A percentile compares a stretch with the other conserved stretches of the same genome.
Evolutionary conservation across 257 asterid genomes (phyloP).

Genomic region (Mentha longifolia): DNA sequence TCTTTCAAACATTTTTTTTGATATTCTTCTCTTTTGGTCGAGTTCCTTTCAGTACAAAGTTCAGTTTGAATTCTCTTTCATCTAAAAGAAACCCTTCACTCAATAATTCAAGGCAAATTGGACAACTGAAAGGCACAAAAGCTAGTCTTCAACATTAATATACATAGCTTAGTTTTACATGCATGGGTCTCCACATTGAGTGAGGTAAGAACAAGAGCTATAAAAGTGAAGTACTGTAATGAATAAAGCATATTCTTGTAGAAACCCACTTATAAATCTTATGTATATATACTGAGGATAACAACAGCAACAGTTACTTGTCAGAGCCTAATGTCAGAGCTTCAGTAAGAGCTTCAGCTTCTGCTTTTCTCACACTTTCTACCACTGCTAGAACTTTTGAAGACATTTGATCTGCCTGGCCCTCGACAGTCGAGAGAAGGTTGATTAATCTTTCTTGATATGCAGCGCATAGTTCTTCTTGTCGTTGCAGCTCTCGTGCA

Average conservation of each 20-base stretch:
- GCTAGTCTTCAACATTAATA: no score
- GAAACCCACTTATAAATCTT: constrained; percentile 14
- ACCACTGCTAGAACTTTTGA: constrained; percentile 53
- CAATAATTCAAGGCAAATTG: no score
- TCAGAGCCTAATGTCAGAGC: constrained; percentile 15
- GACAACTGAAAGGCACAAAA: no score
- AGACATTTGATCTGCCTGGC: constrained; percentile 52
- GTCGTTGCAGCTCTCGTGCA: constrained; percentile 56
- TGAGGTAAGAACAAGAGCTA: neutral
- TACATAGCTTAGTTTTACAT: no score
- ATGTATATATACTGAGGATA: neutral
- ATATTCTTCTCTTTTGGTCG: no score
- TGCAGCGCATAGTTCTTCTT: constrained; percentile 56
- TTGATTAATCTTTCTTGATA: constrained; percentile 45
- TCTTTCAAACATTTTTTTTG: no score
- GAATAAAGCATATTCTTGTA: constrained; percentile 1
- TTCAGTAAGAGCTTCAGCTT: constrained; percentile 52
- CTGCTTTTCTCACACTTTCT: constrained; percentile 55
- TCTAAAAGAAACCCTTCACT: no score
- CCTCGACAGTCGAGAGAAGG: constrained; percentile 50
- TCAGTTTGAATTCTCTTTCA: no score
- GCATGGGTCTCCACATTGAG: no score
- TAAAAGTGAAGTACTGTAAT: neutral
- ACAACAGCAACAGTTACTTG: constrained; percentile 21
- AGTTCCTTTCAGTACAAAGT: no score